These are phyloP conservation scores for Mycena amicta DNA, from an alignment of 768 basidiomycete species.

Conservation along the genomic window DNA sequence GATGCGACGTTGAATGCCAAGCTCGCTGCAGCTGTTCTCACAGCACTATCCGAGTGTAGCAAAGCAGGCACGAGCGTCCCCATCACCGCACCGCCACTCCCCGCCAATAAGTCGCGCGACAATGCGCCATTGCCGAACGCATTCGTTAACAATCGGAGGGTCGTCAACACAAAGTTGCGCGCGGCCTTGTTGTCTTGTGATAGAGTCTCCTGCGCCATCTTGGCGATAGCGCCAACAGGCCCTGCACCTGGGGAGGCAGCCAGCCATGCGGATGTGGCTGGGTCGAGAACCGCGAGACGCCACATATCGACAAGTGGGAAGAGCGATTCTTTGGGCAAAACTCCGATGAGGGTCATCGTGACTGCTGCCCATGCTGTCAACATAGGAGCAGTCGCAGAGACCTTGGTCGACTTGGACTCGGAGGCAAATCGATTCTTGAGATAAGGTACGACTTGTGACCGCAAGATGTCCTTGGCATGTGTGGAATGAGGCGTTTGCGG, in stretches of 20 bases:
- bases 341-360: slow-evolving; percentile 43
- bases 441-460: slow-evolving; percentile 57
- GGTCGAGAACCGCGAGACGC: slow-evolving; percentile 75
- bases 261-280: slow-evolving; percentile 54
- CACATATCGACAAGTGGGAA: slow-evolving; percentile 87
- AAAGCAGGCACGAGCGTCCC: slow-evolving; percentile 65
- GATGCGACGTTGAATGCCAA: slow-evolving; percentile 77
- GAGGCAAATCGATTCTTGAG: slow-evolving; percentile 60
- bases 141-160: slow-evolving; percentile 72
- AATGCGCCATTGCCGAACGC: slow-evolving; percentile 58
- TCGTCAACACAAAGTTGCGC: slow-evolving; percentile 65
- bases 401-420: slow-evolving; percentile 18
- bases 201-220: slow-evolving; percentile 41
- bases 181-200: slow-evolving; percentile 29
- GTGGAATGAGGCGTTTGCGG: slow-evolving; percentile 34
- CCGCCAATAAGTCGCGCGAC: slow-evolving; percentile 37
- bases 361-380: slow-evolving; percentile 53
- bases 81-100: slow-evolving; percentile 42
- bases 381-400: slow-evolving; percentile 38
- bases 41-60: slow-evolving; percentile 64
- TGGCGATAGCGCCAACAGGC: slow-evolving; percentile 49
- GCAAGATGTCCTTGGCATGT: slow-evolving; percentile 54
- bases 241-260: slow-evolving; percentile 39
- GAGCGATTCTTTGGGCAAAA: slow-evolving; percentile 55
- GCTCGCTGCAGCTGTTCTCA: slow-evolving; percentile 81